These are phyloP conservation scores for Suaeda aralocaspica DNA, from an alignment of 148 eudicot genomes.

Conservation along the genomic window DNA sequence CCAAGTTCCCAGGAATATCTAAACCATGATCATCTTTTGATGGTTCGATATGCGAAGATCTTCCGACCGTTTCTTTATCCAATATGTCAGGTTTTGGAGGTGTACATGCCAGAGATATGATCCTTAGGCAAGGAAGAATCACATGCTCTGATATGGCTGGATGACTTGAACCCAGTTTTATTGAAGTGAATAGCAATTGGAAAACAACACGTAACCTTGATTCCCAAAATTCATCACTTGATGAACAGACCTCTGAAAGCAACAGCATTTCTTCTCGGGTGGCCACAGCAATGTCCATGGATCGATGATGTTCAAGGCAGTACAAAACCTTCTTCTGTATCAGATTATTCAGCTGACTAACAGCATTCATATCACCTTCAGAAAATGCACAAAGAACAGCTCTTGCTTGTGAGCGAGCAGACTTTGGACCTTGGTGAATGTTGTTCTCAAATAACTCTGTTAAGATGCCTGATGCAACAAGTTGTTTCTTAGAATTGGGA, in stretches of 20 bases:
- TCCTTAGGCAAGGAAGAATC: conserved; percentile 93
- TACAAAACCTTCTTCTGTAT: conserved; percentile 91
- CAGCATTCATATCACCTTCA: conserved; percentile 87
- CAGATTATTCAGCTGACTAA: conserved; percentile 75
- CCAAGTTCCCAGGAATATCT: conserved; percentile 37
- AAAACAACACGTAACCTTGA: conserved; percentile 93
- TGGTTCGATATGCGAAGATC: conserved; percentile 37
- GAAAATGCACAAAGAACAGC: conserved; percentile 96
- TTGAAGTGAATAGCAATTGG: conserved; percentile 87
- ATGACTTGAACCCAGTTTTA: conserved; percentile 89
- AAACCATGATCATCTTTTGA: conserved; percentile 50
- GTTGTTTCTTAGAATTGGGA: conserved; percentile 84
- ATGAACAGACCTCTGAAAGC: conserved; percentile 95
- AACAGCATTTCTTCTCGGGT: conserved; percentile 89
- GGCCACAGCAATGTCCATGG: conserved; percentile 95
- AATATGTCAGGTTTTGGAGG: conserved; percentile 89
- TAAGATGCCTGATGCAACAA: conserved; percentile 83
- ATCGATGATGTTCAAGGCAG: conserved; percentile 98
- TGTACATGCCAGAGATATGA: conserved; percentile 94
- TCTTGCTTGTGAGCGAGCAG: conserved; percentile 96
- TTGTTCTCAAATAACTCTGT: conserved; percentile 97
- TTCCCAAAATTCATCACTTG: conserved; percentile 97
- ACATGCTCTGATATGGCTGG: conserved; percentile 99
- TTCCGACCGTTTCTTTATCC: conserved; percentile 65
- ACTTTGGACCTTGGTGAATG: conserved; percentile 96